Percentiles rank a stretch among this genome's conserved stretches.
Evolutionary conservation across 192 early-diverging fungal species (phyloP).

Genomic region (Mortierella hygrophila): DNA sequence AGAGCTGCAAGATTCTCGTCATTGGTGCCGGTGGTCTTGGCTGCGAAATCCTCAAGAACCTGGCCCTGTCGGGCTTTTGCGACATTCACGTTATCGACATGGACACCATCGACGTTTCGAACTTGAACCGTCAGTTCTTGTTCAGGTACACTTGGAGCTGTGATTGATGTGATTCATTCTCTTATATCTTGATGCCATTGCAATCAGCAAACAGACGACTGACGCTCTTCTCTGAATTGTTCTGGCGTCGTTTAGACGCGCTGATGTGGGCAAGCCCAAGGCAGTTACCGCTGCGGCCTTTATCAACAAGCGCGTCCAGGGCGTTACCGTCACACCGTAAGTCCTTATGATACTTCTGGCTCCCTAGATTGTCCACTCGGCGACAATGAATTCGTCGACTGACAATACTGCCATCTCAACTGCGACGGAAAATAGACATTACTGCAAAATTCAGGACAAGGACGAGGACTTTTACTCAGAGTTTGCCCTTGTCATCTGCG

Average conservation of each 20-base stretch:
- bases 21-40: conserved; percentile 90
- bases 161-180: not conserved
- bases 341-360: conserved; percentile 28
- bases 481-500: conserved; percentile 92
- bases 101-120: conserved; percentile 90
- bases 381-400: not conserved
- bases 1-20: conserved; percentile 77
- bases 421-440: conserved; percentile 60
- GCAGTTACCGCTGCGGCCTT: conserved; percentile 84
- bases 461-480: conserved; percentile 92
- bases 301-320: conserved; percentile 76
- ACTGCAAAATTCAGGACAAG: conserved; percentile 97
- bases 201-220: not conserved
- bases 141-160: conserved; percentile 65
- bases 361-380: no score
- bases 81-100: conserved; percentile 91
- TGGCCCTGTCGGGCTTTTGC: conserved; percentile 83
- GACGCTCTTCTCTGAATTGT: not conserved
- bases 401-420: not conserved
- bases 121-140: conserved; percentile 88
- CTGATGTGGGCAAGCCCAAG: conserved; percentile 84
- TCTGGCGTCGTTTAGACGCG: conserved; percentile 50
- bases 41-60: conserved; percentile 87
- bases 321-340: conserved; percentile 79
- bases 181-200: not conserved